Evolutionary conservation across 768 basidiomycete genomes (phyloP).

Genomic region (Peribolospora kevripleyi): DNA sequence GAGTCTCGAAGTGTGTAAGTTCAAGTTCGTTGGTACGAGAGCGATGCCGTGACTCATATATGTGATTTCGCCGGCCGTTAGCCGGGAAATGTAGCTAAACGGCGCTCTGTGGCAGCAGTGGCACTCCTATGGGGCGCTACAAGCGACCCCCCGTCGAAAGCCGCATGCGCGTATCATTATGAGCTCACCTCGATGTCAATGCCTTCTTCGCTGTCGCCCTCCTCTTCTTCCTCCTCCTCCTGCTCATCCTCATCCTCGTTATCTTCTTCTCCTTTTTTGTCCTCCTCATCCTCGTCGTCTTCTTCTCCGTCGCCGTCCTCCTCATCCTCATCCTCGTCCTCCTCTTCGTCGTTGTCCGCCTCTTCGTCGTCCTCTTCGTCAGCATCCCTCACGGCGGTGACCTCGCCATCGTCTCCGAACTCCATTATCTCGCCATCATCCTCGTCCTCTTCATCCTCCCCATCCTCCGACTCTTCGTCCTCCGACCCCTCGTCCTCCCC

Average conservation of each 20-base stretch:
- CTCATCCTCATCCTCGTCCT: slow-evolving; percentile 15
- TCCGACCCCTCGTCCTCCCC: slow-evolving; percentile 5
- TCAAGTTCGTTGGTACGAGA: neutral
- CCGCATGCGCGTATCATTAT: no score
- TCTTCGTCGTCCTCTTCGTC: slow-evolving; percentile 4
- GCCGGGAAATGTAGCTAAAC: no score
- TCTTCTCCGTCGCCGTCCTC: slow-evolving; percentile 10
- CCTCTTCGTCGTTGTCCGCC: slow-evolving; percentile 3
- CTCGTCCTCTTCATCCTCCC: neutral
- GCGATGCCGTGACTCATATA: no score
- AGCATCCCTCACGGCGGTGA: slow-evolving; percentile 9
- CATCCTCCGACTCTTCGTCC: neutral
- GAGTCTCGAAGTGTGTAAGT: slow-evolving; percentile 2
- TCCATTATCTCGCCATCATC: neutral
- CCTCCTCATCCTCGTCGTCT: slow-evolving; percentile 14
- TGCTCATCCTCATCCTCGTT: slow-evolving; percentile 17
- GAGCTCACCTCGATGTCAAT: slow-evolving; percentile 12
- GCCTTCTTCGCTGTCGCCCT: slow-evolving; percentile 14
- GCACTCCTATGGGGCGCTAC: no score
- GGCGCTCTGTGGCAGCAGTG: no score
- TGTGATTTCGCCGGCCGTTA: no score
- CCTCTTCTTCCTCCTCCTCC: slow-evolving; percentile 17
- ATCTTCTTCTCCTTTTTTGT: slow-evolving; percentile 9
- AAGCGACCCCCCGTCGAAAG: no score
- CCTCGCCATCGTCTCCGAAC: slow-evolving; percentile 3